These are phyloP conservation scores for Raddia distichophylla DNA, from an alignment of 176 grass and related monocot species.

Conservation along the genomic window DNA sequence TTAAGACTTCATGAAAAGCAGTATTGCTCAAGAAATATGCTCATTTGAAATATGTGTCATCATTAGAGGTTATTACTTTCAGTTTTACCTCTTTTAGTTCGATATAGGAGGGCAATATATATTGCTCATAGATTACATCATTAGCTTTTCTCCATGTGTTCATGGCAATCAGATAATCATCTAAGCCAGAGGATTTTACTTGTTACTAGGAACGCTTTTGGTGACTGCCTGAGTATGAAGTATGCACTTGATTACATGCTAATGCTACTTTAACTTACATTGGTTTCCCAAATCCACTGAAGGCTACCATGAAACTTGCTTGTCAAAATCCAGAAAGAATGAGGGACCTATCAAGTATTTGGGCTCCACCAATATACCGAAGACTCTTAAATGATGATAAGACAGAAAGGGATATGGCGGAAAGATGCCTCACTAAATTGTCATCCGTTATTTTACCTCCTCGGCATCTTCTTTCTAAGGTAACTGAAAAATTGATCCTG, in stretches of 20 bases:
- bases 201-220: conserved; percentile 1
- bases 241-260: conserved; percentile 9
- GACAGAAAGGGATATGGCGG: conserved; percentile 64
- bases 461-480: conserved; percentile 66
- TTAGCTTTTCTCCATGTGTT: conserved; percentile 5
- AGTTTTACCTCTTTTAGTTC: background rate
- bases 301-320: conserved; percentile 67
- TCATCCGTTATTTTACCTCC: conserved; percentile 62
- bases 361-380: conserved; percentile 71
- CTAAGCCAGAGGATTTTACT: conserved; percentile 5
- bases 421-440: conserved; percentile 76
- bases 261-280: conserved; percentile 6
- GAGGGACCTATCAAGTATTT: conserved; percentile 65
- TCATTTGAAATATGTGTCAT: background rate
- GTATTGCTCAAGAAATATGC: background rate
- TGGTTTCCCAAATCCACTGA: conserved; percentile 38
- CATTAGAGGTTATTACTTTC: background rate
- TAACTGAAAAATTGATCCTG: conserved; percentile 40
- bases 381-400: conserved; percentile 81
- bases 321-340: conserved; percentile 54
- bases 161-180: background rate
- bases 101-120: background rate
- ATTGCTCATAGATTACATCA: conserved; percentile 4
- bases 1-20: background rate
- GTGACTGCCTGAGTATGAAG: background rate